Evolutionary conservation across 192 early-diverging fungal genomes (phyloP).

Genomic region (Backusella psychrophila): DNA sequence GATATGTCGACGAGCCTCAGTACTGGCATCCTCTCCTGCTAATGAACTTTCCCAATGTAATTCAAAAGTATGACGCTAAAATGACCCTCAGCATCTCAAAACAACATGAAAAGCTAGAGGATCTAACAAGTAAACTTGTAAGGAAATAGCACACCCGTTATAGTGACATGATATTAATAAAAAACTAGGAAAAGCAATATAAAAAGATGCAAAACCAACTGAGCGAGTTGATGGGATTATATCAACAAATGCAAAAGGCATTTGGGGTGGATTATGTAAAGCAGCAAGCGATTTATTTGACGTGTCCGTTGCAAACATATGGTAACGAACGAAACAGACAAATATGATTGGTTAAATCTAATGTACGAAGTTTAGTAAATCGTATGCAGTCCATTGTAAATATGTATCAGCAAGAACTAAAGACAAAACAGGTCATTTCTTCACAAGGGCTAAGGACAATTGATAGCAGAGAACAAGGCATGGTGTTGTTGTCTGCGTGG

Average conservation of each 20-base stretch:
- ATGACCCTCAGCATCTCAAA: constrained; percentile 10
- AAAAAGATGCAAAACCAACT: constrained; percentile 25
- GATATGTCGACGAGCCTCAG: constrained; percentile 27
- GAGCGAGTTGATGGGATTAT: constrained; percentile 8
- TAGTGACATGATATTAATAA: background rate
- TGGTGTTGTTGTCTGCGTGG: constrained; percentile 33
- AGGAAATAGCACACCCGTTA: background rate
- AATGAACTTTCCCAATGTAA: constrained; percentile 16
- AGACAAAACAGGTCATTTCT: constrained; percentile 14
- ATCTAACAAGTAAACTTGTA: constrained; percentile 19
- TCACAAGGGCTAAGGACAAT: constrained; percentile 8
- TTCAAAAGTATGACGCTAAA: constrained; percentile 22
- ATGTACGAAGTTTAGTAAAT: background rate
- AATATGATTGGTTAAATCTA: background rate
- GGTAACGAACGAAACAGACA: constrained; percentile 7
- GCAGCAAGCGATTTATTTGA: constrained; percentile 17
- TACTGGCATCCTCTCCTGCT: constrained; percentile 33
- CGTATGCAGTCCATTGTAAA: constrained; percentile 6
- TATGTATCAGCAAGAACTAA: constrained; percentile 29
- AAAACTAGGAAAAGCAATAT: constrained; percentile 17
- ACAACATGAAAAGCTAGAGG: background rate
- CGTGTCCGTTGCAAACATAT: constrained; percentile 24
- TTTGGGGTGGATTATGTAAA: background rate
- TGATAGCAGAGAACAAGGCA: constrained; percentile 21
- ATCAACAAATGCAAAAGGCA: background rate